Conservation (phyloP, 768 basidiomycete species). For the Psilocybe azurescens region DNA sequence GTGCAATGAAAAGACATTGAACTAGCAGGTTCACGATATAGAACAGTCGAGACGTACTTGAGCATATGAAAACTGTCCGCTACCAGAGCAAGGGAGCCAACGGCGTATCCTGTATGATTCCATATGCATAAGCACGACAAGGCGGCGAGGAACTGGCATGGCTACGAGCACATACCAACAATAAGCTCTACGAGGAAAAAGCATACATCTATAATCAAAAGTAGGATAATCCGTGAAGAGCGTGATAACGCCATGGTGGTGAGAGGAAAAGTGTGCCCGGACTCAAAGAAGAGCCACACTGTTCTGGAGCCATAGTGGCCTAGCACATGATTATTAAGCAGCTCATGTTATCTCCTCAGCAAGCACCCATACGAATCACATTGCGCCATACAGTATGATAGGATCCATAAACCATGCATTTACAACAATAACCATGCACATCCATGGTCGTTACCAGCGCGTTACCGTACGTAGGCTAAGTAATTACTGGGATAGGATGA, state of each 20-base stretch:
- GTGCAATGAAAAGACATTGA: slow-evolving; percentile 16
- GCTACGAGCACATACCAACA: slow-evolving; percentile 53
- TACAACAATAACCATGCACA: background rate
- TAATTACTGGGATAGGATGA: background rate
- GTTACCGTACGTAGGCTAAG: too few relatives aligned
- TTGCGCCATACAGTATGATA: background rate
- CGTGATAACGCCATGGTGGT: slow-evolving; percentile 58
- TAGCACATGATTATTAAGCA: slow-evolving; percentile 10
- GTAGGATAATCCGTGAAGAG: slow-evolving; percentile 72
- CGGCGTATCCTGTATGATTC: slow-evolving; percentile 77
- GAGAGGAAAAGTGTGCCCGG: slow-evolving; percentile 7
- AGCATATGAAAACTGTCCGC: slow-evolving; percentile 99
- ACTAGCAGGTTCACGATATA: slow-evolving; percentile 5
- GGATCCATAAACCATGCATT: background rate
- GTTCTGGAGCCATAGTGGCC: slow-evolving; percentile 4
- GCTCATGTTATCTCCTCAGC: background rate
- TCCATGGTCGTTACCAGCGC: background rate
- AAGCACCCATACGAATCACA: background rate
- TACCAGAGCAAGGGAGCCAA: slow-evolving; percentile 92
- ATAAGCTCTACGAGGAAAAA: slow-evolving; percentile 91
- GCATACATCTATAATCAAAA: slow-evolving; percentile 82
- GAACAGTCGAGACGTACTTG: slow-evolving; percentile 62
- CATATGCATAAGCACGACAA: slow-evolving; percentile 7
- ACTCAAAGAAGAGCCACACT: slow-evolving; percentile 1
- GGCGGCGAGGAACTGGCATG: background rate